Evolutionary conservation across 2,329 filamentous ascomycete genomes (phyloP).

Genomic region (Aurifilum marmelostoma): DNA sequence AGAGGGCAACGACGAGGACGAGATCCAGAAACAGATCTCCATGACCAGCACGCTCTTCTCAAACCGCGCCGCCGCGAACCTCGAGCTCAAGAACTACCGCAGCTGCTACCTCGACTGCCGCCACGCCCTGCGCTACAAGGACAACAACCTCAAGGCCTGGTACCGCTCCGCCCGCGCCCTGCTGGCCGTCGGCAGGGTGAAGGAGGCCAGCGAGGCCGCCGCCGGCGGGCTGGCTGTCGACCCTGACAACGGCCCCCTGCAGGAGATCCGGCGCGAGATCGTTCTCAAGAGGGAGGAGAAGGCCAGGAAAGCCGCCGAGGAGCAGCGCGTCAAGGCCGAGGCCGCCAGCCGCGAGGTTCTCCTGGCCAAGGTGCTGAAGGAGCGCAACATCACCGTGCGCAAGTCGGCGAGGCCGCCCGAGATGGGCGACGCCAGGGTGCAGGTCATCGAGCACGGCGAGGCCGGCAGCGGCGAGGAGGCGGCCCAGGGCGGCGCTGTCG

Average conservation of each 20-base stretch:
- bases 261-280: slow-evolving; percentile 65
- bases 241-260: slow-evolving; percentile 67
- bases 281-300: slow-evolving; percentile 54
- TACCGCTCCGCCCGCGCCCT: slow-evolving; percentile 83
- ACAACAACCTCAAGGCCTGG: slow-evolving; percentile 83
- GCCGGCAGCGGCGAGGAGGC: background rate
- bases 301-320: slow-evolving; percentile 38
- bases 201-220: slow-evolving; percentile 81
- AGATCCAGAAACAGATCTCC: slow-evolving; percentile 55
- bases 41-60: slow-evolving; percentile 77
- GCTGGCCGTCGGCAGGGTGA: slow-evolving; percentile 74
- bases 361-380: slow-evolving; percentile 66
- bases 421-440: slow-evolving; percentile 79
- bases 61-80: slow-evolving; percentile 88
- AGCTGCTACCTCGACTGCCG: slow-evolving; percentile 85
- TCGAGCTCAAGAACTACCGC: slow-evolving; percentile 87
- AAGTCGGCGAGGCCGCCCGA: slow-evolving; percentile 75
- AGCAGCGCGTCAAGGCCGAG: slow-evolving; percentile 55
- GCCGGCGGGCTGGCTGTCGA: slow-evolving; percentile 75
- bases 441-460: slow-evolving; percentile 73
- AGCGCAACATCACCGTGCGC: slow-evolving; percentile 70
- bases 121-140: slow-evolving; percentile 76
- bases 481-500: slow-evolving; percentile 44
- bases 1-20: slow-evolving; percentile 60
- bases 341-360: slow-evolving; percentile 60